Evolutionary conservation across 1,139 yeast genomes (phyloP).

Genomic region (Saccharomyces hybrid): DNA sequence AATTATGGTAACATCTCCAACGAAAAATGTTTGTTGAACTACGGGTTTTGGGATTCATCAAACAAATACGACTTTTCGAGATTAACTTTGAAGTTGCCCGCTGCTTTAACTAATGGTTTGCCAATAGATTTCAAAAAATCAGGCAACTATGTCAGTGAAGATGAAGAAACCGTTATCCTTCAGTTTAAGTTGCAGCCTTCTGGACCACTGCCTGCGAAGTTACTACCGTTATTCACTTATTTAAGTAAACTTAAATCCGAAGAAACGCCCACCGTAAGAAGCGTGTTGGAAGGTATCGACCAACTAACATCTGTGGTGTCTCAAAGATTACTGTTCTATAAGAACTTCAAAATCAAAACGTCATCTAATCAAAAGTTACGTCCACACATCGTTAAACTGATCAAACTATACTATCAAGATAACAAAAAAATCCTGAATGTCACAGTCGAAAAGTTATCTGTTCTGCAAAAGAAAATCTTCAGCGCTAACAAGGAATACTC

Average conservation of each 20-base stretch:
- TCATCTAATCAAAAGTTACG: constrained; percentile 7
- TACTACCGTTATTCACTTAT: constrained; percentile 29
- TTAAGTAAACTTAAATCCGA: constrained; percentile 27
- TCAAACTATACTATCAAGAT: constrained; percentile 36
- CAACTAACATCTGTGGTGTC: constrained; percentile 48
- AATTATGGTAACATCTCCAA: constrained; percentile 85
- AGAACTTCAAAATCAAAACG: constrained; percentile 13
- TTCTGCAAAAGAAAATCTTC: constrained; percentile 45
- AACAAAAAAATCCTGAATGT: constrained; percentile 43
- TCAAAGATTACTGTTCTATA: constrained; percentile 35
- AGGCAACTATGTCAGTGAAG: background rate
- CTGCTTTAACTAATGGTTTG: constrained; percentile 18
- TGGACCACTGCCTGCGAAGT: constrained; percentile 24
- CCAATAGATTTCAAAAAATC: constrained; percentile 18
- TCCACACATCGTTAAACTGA: constrained; percentile 23
- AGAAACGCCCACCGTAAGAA: constrained; percentile 23
- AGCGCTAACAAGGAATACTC: constrained; percentile 34
- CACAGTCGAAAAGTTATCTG: constrained; percentile 42
- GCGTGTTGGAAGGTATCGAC: constrained; percentile 32
- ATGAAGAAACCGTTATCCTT: background rate
- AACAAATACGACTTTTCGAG: constrained; percentile 53
- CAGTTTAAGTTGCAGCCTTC: background rate
- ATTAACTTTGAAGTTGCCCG: constrained; percentile 44
- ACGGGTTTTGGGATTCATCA: constrained; percentile 60
- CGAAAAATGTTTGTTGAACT: constrained; percentile 51